Conservation (phyloP, 2,329 filamentous ascomycete species). For the Cordyceps fumosorosea region DNA sequence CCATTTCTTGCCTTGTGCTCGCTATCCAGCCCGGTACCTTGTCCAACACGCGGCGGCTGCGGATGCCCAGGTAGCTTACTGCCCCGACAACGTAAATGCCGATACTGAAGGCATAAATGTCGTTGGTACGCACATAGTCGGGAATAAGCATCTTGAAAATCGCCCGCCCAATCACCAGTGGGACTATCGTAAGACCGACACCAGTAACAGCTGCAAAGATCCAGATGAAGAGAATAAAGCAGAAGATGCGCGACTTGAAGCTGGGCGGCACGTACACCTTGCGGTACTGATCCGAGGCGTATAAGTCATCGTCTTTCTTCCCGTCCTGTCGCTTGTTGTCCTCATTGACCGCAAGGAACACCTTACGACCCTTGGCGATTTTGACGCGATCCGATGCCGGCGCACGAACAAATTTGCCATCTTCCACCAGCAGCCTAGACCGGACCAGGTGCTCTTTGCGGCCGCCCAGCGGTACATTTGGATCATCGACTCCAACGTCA, state of each 20-base stretch:
- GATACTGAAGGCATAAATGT: conserved; percentile 92
- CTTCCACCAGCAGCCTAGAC: conserved; percentile 50
- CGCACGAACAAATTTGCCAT: conserved; percentile 83
- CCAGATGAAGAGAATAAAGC: conserved; percentile 90
- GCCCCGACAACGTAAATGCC: conserved; percentile 77
- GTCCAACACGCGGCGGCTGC: conserved; percentile 35
- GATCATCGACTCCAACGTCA: conserved; percentile 39
- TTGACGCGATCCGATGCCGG: conserved; percentile 93
- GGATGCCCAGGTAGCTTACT: conserved; percentile 53
- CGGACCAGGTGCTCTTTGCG: conserved; percentile 41
- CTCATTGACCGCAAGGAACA: conserved; percentile 70
- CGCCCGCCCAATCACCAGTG: conserved; percentile 74
- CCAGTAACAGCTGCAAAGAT: conserved; percentile 84
- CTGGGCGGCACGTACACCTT: conserved; percentile 77
- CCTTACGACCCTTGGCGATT: conserved; percentile 73
- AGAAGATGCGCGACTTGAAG: conserved; percentile 71
- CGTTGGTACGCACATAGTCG: conserved; percentile 69
- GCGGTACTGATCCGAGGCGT: conserved; percentile 56
- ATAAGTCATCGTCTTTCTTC: conserved; percentile 41
- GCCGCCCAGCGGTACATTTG: conserved; percentile 25
- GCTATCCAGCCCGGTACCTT: conserved; percentile 26
- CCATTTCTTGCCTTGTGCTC: conserved; percentile 19
- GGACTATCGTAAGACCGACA: conserved; percentile 76
- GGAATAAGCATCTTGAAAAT: conserved; percentile 71
- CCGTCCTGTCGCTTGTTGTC: conserved; percentile 58